Conservation (phyloP, 805 yeast genomes). For the Lachancea meyersii region DNA sequence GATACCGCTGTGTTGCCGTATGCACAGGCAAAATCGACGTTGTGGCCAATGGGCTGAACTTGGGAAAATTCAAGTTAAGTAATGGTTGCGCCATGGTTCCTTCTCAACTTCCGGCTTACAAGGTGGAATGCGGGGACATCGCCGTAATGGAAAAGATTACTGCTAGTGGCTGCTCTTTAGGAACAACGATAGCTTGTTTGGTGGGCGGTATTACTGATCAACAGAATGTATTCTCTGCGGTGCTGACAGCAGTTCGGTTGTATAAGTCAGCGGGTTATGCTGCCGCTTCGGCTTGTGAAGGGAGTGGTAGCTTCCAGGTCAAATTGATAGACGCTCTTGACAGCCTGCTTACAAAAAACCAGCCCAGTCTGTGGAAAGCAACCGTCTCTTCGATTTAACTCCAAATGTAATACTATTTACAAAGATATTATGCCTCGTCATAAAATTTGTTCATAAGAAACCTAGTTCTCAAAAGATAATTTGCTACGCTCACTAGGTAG, state of each 20-base stretch:
- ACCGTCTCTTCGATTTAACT: constrained; percentile 1
- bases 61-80: constrained; percentile 20
- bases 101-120: constrained; percentile 27
- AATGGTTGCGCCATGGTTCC: constrained; percentile 13
- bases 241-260: constrained; percentile 46
- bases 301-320: constrained; percentile 33
- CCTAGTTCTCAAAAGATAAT: constrained; percentile 43
- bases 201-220: constrained; percentile 40
- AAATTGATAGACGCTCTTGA: constrained; percentile 28
- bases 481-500: constrained; percentile 57
- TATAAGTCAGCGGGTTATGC: constrained; percentile 57
- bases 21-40: constrained; percentile 60
- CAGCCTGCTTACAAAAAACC: constrained; percentile 19
- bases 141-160: constrained; percentile 61
- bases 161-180: constrained; percentile 80
- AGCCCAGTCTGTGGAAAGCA: constrained; percentile 26
- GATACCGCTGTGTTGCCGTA: constrained; percentile 55
- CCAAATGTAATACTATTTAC: constrained; percentile 6
- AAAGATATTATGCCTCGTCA: background rate
- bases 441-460: background rate
- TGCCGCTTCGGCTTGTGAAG: constrained; percentile 40
- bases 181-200: constrained; percentile 59
- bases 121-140: constrained; percentile 50
- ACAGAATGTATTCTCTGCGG: constrained; percentile 38
- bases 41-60: constrained; percentile 41